Conservation (phyloP, 1,284 basidiomycete genomes). For the Butyriboletus appendiculatus region DNA sequence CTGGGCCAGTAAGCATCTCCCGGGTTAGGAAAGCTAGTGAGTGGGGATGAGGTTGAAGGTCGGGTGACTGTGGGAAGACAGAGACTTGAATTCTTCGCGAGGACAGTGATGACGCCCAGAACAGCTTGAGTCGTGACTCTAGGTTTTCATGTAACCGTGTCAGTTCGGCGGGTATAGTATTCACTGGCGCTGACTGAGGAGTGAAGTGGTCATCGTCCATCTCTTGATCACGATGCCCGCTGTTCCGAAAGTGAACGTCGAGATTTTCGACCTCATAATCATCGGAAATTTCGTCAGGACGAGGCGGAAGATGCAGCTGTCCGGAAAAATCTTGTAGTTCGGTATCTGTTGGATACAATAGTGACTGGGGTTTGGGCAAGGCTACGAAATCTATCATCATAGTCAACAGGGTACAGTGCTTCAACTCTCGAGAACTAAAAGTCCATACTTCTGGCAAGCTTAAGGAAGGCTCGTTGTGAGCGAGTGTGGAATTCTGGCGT, state of each 20-base stretch:
- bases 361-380: conserved; percentile 51
- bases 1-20: conserved; percentile 56
- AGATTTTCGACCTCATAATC: conserved; percentile 52
- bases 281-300: conserved; percentile 59
- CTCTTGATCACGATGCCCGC: conserved; percentile 19
- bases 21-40: conserved; percentile 44
- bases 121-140: conserved; percentile 70
- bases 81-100: conserved; percentile 59
- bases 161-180: conserved; percentile 38
- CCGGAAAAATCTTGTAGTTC: conserved; percentile 45
- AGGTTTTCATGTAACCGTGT: conserved; percentile 70
- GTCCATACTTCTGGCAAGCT: conserved; percentile 69
- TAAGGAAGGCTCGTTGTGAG: conserved; percentile 74
- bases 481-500: conserved; percentile 64
- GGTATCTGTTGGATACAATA: conserved; percentile 16
- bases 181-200: conserved; percentile 14
- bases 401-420: not conserved
- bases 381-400: conserved; percentile 57
- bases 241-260: conserved; percentile 27
- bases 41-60: conserved; percentile 15
- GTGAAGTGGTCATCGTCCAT: conserved; percentile 21
- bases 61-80: conserved; percentile 47
- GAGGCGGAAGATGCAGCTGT: conserved; percentile 53
- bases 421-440: not conserved
- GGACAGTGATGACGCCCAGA: conserved; percentile 72